A percentile compares a stretch with the other conserved stretches of the same genome.
phyloP scores from a whole-genome alignment of 78 protist species.

The Cavenderia fasciculata region DNA sequence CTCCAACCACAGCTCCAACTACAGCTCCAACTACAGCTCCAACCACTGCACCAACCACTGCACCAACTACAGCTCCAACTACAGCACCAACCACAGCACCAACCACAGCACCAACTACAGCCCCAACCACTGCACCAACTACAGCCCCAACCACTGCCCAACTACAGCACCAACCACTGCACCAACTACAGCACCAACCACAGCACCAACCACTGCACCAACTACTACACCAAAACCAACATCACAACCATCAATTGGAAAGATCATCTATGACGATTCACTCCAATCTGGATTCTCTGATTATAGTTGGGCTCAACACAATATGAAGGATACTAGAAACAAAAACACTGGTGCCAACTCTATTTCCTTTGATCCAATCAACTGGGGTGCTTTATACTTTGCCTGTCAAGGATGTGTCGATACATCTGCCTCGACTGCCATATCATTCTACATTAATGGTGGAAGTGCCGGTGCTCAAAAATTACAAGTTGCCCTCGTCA shows the following conservation, averaged over 20 bases:
- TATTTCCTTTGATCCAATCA: constrained; percentile 17
- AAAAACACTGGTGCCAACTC: background rate
- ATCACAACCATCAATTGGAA: too few relatives aligned
- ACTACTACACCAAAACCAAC: too few relatives aligned
- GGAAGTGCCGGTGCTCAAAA: constrained; percentile 23
- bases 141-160: background rate
- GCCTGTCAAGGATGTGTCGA: constrained; percentile 22
- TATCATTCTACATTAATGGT: constrained; percentile 24
- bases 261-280: constrained; percentile 10
- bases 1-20: background rate
- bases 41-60: background rate
- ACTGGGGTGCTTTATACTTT: constrained; percentile 27
- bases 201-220: background rate
- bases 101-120: background rate
- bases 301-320: constrained; percentile 37
- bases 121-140: background rate
- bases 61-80: background rate
- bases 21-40: background rate
- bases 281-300: constrained; percentile 20
- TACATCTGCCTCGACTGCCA: background rate
- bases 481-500: constrained; percentile 1
- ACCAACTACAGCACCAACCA: background rate
- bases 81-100: background rate
- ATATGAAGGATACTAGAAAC: background rate
- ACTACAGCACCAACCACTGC: background rate